Base-by-base conservation (phyloP, 83 land plant genomes). In the Isoetes engelmannii region DNA sequence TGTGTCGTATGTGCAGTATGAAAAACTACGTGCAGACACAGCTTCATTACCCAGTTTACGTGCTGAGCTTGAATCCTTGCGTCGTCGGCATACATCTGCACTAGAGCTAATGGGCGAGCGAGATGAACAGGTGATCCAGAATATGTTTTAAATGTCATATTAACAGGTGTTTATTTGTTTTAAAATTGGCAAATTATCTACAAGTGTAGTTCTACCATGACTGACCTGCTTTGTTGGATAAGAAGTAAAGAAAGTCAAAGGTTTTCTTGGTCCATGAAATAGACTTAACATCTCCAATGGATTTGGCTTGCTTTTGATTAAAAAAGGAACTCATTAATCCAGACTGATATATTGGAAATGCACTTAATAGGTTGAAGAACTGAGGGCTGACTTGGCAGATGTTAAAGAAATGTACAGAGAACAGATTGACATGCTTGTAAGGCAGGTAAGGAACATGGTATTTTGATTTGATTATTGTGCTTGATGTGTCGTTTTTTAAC, bases 101-200 rank as follows among this genome's bases (percentile, higher is more conserved):
- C 69, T 89, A 61, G 98, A 92, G 77, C 87, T 92, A 43, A 92
- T 92, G 98, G 98, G 98, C 49, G 98, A 92, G 76, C 90, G 94
- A 45, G 97, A 89, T 80, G 97, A 92, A 72, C 87, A 92, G 97
- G 97, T 92, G 66, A 42, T 28, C 2, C 37, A 2, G 0, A 28
- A 28, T 28, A 28, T 28, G 37, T 28, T 28, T 28, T 28, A 28
- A 28, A 2, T 28, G 37, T 0, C 37, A 28, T 28, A 28, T 28
- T 28, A 28, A 28, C 37, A 28, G 37, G 37, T 28, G 37, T 28
- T 28, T 28, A 28, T 28, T 28, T n/a, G n/a, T n/a, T 28, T 2
- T 28, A 28, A 28, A 28, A 28, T 28, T 28, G 2, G n/a, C n/a
- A n/a, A n/a, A n/a, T n/a, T n/a, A n/a, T n/a, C n/a, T 28, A 28